Evolutionary conservation across 805 yeast species (phyloP).

Genomic region (Metschnikowia peoriensis): DNA sequence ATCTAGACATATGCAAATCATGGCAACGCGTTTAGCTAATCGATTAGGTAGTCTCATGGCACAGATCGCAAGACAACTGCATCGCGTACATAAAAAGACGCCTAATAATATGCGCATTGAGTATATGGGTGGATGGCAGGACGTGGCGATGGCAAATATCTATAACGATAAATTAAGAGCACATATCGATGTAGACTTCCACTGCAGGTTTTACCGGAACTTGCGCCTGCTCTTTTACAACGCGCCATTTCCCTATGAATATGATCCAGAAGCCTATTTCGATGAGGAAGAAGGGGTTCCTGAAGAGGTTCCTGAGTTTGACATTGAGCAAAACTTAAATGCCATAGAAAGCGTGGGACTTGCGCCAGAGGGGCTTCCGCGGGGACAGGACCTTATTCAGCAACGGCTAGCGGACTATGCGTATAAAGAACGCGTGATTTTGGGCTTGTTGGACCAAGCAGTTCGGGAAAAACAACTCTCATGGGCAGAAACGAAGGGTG

Average conservation of each 20-base stretch:
- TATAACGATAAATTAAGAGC: constrained; percentile 1
- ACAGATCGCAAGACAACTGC: neutral
- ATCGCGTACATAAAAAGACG: neutral
- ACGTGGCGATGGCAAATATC: constrained; percentile 12
- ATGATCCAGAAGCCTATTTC: constrained; percentile 18
- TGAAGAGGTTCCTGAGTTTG: constrained; percentile 13
- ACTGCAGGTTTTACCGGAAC: constrained; percentile 19
- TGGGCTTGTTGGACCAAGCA: constrained; percentile 10
- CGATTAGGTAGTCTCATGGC: constrained; percentile 8
- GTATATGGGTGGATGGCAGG: constrained; percentile 15
- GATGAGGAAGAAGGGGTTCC: constrained; percentile 6
- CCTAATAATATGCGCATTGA: neutral
- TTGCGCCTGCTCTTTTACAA: constrained; percentile 28
- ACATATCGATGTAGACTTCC: constrained; percentile 6
- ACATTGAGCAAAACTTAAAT: constrained; percentile 9
- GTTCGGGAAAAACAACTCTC: constrained; percentile 8
- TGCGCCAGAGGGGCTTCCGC: neutral
- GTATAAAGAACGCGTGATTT: constrained; percentile 10
- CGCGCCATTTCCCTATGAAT: constrained; percentile 27
- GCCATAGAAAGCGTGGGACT: constrained; percentile 9
- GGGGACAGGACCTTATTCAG: constrained; percentile 1
- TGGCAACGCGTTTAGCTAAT: constrained; percentile 16
- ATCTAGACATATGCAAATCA: constrained; percentile 5
- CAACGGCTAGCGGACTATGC: constrained; percentile 1
- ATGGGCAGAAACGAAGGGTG: constrained; percentile 1